Conservation (phyloP, 768 basidiomycete genomes). For the Mycena latifolia region DNA sequence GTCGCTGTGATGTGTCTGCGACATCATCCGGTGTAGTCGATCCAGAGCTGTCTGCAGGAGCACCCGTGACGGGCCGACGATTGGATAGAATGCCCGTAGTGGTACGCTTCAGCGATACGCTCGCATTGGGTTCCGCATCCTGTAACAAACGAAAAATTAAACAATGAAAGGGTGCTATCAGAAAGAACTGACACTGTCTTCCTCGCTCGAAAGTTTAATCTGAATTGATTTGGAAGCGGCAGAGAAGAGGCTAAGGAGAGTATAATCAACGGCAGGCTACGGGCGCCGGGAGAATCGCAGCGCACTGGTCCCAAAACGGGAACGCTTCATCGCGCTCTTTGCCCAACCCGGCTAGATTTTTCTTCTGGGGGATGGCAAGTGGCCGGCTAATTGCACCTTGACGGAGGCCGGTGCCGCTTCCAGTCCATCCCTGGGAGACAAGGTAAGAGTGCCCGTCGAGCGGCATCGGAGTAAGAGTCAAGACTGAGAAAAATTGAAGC, state of each 20-base stretch:
- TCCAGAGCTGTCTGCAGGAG: slow-evolving; percentile 62
- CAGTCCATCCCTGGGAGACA: slow-evolving; percentile 88
- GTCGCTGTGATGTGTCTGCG: slow-evolving; percentile 45
- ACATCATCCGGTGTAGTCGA: slow-evolving; percentile 52
- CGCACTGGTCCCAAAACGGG: slow-evolving; percentile 99
- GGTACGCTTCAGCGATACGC: slow-evolving; percentile 64
- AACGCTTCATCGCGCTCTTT: slow-evolving; percentile 96
- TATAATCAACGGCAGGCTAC: neutral
- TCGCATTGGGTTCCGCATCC: slow-evolving; percentile 30
- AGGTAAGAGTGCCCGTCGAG: slow-evolving; percentile 81
- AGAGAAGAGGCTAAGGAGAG: slow-evolving; percentile 69
- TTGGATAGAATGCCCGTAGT: slow-evolving; percentile 83
- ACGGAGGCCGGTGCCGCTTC: slow-evolving; percentile 88
- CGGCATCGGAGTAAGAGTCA: slow-evolving; percentile 58
- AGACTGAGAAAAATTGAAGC: neutral
- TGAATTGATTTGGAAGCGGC: slow-evolving; percentile 88
- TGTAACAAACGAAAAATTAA: slow-evolving; percentile 16
- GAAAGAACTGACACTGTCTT: slow-evolving; percentile 49
- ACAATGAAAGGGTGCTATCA: slow-evolving; percentile 1
- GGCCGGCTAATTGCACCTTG: slow-evolving; percentile 84
- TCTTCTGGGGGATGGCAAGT: slow-evolving; percentile 85
- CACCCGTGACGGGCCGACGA: slow-evolving; percentile 66
- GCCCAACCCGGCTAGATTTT: slow-evolving; percentile 86
- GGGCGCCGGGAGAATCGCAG: slow-evolving; percentile 34
- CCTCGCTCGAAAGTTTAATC: slow-evolving; percentile 70